phyloP scores from a whole-genome alignment of 805 yeast species.

The Metschnikowia continentalis region DNA sequence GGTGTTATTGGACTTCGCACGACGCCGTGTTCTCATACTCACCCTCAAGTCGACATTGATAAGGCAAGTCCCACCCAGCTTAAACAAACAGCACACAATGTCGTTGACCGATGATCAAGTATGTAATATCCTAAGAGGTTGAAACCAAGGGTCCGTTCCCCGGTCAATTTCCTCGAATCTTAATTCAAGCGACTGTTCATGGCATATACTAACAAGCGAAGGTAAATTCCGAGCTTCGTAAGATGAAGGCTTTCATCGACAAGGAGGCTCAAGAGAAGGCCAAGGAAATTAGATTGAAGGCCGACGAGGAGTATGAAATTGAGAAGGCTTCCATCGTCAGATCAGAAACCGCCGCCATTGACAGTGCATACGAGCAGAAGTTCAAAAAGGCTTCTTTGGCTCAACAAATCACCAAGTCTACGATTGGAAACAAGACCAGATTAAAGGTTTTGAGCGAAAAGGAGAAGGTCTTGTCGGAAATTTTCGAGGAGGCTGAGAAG shows the following conservation, averaged over 20 bases:
- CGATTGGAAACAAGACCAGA: constrained; percentile 92
- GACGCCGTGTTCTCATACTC: constrained; percentile 14
- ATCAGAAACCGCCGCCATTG: constrained; percentile 85
- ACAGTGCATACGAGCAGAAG: constrained; percentile 70
- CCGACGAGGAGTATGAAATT: constrained; percentile 97
- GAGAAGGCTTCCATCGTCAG: constrained; percentile 95
- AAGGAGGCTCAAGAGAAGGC: constrained; percentile 99
- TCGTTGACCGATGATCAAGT: constrained; percentile 32
- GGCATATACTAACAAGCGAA: constrained; percentile 21
- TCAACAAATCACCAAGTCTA: constrained; percentile 93
- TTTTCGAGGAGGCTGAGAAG: constrained; percentile 65
- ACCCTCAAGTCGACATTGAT: constrained; percentile 23
- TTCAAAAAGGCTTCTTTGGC: constrained; percentile 88
- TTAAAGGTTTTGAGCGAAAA: constrained; percentile 83
- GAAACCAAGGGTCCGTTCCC: background rate
- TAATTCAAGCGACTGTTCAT: background rate
- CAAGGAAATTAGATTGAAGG: constrained; percentile 89
- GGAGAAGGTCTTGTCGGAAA: constrained; percentile 66
- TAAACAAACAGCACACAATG: constrained; percentile 17
- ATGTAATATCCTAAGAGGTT: constrained; percentile 9
- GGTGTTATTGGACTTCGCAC: constrained; percentile 12
- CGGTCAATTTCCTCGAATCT: background rate
- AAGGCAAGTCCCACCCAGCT: constrained; percentile 4
- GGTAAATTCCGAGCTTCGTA: constrained; percentile 93
- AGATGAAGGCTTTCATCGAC: constrained; percentile 97